Percentiles rank a stretch among this genome's conserved stretches.
Conservation (phyloP, 495 filamentous ascomycete species). For the Penicillium ochrochloron region DNA sequence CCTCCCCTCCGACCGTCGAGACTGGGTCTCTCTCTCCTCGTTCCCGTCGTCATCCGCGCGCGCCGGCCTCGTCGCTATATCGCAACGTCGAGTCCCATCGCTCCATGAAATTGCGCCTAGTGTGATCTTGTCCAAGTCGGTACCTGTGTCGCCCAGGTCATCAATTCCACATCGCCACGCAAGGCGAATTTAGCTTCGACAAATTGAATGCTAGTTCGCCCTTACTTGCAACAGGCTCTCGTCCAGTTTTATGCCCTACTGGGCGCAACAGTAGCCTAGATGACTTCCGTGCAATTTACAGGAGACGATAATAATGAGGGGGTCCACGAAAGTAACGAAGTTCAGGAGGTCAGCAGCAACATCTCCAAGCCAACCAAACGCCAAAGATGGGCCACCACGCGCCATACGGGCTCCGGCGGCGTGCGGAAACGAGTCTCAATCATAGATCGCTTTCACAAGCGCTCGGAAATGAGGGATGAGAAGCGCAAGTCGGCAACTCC, state of each 20-base stretch:
- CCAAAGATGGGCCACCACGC: constrained; percentile 93
- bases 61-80: constrained; percentile 6
- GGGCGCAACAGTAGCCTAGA: constrained; percentile 41
- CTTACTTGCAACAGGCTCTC: constrained; percentile 21
- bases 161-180: constrained; percentile 14
- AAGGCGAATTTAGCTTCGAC: constrained; percentile 31
- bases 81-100: background rate
- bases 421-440: constrained; percentile 83
- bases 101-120: constrained; percentile 18
- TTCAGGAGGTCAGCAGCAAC: constrained; percentile 49
- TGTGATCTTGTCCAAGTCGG: constrained; percentile 1
- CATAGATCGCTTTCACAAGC: constrained; percentile 74
- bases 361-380: constrained; percentile 66
- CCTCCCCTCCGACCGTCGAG: constrained; percentile 10
- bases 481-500: constrained; percentile 63
- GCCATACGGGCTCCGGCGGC: constrained; percentile 72
- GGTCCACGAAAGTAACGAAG: constrained; percentile 29
- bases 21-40: constrained; percentile 9
- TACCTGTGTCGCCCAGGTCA: constrained; percentile 10
- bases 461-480: constrained; percentile 60
- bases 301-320: constrained; percentile 29
- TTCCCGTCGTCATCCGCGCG: constrained; percentile 18
- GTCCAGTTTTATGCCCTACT: constrained; percentile 35
- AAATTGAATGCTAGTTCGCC: constrained; percentile 39
- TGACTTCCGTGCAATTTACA: constrained; percentile 44